Percentiles rank a stretch among this genome's conserved stretches.
Conservation (phyloP, 306 rosid genomes). For the Rubus idaeus region DNA sequence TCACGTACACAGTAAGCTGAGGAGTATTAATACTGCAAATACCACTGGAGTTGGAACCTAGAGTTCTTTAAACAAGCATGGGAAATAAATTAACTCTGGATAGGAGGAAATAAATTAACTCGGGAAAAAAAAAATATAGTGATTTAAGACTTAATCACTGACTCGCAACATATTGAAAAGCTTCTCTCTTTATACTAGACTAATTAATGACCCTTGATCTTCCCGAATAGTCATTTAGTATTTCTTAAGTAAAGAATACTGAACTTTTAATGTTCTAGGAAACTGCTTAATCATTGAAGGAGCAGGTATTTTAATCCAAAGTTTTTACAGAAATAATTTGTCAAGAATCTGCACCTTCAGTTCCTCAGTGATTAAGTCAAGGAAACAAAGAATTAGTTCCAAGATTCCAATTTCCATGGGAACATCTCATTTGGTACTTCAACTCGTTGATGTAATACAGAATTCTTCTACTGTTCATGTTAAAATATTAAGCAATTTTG, state of each 20-base stretch:
- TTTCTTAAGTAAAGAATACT: background rate
- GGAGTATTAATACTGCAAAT: background rate
- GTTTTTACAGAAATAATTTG: background rate
- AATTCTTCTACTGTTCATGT: background rate
- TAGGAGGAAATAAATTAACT: background rate
- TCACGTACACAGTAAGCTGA: background rate
- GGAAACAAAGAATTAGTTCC: background rate
- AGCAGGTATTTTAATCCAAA: background rate
- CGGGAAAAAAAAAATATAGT: background rate
- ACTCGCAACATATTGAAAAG: background rate
- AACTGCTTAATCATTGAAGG: background rate
- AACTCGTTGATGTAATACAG: background rate
- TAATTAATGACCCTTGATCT: slow-evolving; percentile 1
- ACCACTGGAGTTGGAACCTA: background rate
- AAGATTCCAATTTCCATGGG: background rate
- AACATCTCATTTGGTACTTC: background rate
- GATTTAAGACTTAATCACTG: background rate
- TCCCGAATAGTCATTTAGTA: background rate
- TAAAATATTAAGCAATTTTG: background rate
- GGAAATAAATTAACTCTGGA: background rate
- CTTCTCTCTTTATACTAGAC: background rate
- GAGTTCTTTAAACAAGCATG: background rate
- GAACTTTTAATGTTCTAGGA: background rate
- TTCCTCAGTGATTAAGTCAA: background rate
- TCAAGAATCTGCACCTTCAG: background rate